Evolutionary conservation across 1,139 yeast genomes (phyloP).

Genomic region (Sugiyamaella japonica): DNA sequence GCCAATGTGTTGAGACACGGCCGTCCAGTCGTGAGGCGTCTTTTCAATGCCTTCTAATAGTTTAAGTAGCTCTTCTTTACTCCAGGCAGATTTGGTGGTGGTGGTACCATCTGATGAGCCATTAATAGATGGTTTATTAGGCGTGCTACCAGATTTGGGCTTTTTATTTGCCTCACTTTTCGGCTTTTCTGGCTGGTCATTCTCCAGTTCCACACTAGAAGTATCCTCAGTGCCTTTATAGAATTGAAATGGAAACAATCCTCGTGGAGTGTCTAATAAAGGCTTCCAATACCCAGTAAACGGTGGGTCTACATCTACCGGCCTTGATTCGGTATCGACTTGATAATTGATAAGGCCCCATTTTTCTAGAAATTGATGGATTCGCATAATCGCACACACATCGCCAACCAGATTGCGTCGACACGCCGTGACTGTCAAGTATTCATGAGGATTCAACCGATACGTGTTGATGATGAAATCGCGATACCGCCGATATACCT

Average conservation of each 20-base stretch:
- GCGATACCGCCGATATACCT: conserved; percentile 66
- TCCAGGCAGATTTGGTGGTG: conserved; percentile 56
- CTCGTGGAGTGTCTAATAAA: conserved; percentile 85
- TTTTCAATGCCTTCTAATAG: conserved; percentile 56
- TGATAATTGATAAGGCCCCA: conserved; percentile 98
- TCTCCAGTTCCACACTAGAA: conserved; percentile 21
- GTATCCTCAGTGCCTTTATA: conserved; percentile 41
- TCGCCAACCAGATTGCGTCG: conserved; percentile 95
- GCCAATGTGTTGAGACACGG: conserved; percentile 59
- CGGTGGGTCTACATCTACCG: conserved; percentile 70
- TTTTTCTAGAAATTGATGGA: conserved; percentile 83
- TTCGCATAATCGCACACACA: conserved; percentile 88
- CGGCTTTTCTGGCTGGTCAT: conserved; percentile 1
- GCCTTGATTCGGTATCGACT: conserved; percentile 73
- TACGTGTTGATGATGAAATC: conserved; percentile 86
- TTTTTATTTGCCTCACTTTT: background rate
- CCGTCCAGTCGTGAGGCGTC: conserved; percentile 67
- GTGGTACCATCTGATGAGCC: conserved; percentile 30
- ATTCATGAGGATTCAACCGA: conserved; percentile 82
- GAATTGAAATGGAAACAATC: conserved; percentile 84
- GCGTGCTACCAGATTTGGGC: conserved; percentile 1
- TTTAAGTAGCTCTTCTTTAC: conserved; percentile 55
- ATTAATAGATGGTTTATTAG: background rate
- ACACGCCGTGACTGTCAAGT: conserved; percentile 82
- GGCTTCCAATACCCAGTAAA: conserved; percentile 52